Conservation (phyloP, 1,284 basidiomycete species). For the Chiua sp. region DNA sequence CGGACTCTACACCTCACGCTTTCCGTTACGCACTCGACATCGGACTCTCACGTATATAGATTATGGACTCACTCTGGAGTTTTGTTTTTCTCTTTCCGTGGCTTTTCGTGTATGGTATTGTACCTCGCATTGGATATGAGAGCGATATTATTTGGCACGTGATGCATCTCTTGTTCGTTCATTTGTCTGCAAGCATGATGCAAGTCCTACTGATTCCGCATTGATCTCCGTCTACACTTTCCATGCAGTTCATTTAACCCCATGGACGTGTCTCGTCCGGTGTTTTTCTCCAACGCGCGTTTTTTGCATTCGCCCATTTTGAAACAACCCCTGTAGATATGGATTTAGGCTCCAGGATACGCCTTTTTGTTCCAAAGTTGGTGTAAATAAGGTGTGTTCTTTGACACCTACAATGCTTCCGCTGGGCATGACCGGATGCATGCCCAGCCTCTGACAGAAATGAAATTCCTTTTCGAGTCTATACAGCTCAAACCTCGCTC, state of each 20-base stretch:
- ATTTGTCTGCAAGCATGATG: too few species aligned
- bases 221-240: slow-evolving; percentile 48
- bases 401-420: slow-evolving; percentile 1
- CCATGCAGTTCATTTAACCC: neutral
- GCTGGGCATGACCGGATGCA: slow-evolving; percentile 11
- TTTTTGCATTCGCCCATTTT: neutral
- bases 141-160: slow-evolving; percentile 2
- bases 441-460: slow-evolving; percentile 8
- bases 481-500: slow-evolving; percentile 41
- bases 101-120: slow-evolving; percentile 32
- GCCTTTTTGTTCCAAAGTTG: slow-evolving; percentile 2
- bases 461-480: slow-evolving; percentile 42
- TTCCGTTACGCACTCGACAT: slow-evolving; percentile 27
- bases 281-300: slow-evolving; percentile 3
- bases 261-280: slow-evolving; percentile 10
- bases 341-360: neutral
- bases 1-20: slow-evolving; percentile 5
- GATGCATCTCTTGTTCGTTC: neutral
- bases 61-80: slow-evolving; percentile 35
- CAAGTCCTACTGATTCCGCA: slow-evolving; percentile 47
- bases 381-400: slow-evolving; percentile 17
- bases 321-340: slow-evolving; percentile 3
- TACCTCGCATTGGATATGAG: slow-evolving; percentile 18
- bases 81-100: slow-evolving; percentile 14
- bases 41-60: slow-evolving; percentile 36